phyloP scores from a whole-genome alignment of 495 filamentous ascomycete genomes.

The Penicillium argentinense region DNA sequence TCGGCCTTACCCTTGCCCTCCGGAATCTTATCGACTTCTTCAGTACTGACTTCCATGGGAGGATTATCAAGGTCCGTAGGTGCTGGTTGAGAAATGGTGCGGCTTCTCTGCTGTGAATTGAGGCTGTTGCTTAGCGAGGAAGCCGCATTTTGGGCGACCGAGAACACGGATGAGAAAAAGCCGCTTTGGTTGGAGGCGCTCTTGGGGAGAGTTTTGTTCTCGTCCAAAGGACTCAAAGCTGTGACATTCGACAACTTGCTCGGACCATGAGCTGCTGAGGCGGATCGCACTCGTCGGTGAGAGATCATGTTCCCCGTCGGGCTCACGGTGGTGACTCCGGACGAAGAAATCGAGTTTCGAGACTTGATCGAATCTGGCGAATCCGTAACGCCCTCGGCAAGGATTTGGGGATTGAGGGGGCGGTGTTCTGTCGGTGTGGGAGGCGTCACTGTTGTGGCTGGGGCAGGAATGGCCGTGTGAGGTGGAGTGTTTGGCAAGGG shows the following conservation, averaged over 20 bases:
- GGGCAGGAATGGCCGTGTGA: conserved; percentile 40
- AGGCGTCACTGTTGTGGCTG: conserved; percentile 55
- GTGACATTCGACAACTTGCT: conserved; percentile 86
- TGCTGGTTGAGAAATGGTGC: conserved; percentile 29
- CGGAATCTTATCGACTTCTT: conserved; percentile 20
- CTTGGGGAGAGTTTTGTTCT: conserved; percentile 49
- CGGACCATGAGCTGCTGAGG: conserved; percentile 66
- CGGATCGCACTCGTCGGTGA: conserved; percentile 65
- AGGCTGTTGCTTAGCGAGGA: conserved; percentile 80
- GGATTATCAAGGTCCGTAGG: conserved; percentile 27
- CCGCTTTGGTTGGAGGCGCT: conserved; percentile 50
- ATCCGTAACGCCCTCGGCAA: conserved; percentile 29
- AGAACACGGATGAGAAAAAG: conserved; percentile 93
- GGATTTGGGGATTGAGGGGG: conserved; percentile 17
- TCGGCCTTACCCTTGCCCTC: conserved; percentile 27
- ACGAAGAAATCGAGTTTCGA: conserved; percentile 25
- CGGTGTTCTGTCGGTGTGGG: conserved; percentile 48
- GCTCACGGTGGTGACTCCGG: conserved; percentile 43
- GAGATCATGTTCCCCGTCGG: conserved; percentile 75
- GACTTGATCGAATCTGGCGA: conserved; percentile 38
- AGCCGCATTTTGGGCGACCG: conserved; percentile 93
- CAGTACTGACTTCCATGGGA: conserved; percentile 18
- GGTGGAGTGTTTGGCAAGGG: conserved; percentile 45
- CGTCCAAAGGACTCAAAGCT: conserved; percentile 70
- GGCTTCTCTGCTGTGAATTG: conserved; percentile 51